A percentile compares a stretch with the other conserved stretches of the same genome.
Evolutionary conservation across 768 basidiomycete genomes (phyloP).

Genomic region (Pleurotus pulmonarius): DNA sequence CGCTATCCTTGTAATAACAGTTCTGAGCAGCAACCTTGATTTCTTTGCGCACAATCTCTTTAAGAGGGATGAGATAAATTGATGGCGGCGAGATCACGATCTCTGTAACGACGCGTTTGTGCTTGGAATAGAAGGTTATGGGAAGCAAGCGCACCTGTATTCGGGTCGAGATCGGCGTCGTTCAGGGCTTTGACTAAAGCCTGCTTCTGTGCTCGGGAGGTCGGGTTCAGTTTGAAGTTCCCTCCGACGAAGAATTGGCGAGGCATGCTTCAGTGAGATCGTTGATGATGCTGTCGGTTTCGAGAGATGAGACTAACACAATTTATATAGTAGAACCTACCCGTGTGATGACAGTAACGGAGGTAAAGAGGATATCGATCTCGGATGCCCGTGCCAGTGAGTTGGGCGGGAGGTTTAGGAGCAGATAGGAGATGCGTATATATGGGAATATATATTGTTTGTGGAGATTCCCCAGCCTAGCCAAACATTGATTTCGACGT

Average conservation of each 20-base stretch:
- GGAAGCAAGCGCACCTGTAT: slow-evolving; percentile 53
- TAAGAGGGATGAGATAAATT: slow-evolving; percentile 78
- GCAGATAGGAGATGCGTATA: too few relatives aligned
- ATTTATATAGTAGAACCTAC: neutral
- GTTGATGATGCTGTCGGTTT: too few relatives aligned
- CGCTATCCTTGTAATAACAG: slow-evolving; percentile 75
- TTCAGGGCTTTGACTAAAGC: slow-evolving; percentile 71
- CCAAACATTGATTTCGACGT: too few relatives aligned
- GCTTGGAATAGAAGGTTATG: neutral
- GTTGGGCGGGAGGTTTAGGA: too few relatives aligned
- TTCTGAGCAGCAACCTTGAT: slow-evolving; percentile 90
- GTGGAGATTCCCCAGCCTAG: too few relatives aligned
- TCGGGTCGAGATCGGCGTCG: slow-evolving; percentile 70
- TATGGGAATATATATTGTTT: too few relatives aligned
- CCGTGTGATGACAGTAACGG: neutral
- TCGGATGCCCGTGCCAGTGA: neutral
- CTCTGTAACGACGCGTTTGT: neutral
- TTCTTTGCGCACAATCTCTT: slow-evolving; percentile 57
- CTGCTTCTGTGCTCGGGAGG: slow-evolving; percentile 57
- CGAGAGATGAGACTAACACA: neutral
- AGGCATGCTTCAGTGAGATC: slow-evolving; percentile 40
- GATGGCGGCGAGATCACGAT: slow-evolving; percentile 80
- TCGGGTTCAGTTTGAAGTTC: slow-evolving; percentile 98
- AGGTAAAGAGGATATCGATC: slow-evolving; percentile 6
- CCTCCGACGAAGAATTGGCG: slow-evolving; percentile 94